Conservation (phyloP, 257 asterid genomes). For the Solanum appendiculatum region DNA sequence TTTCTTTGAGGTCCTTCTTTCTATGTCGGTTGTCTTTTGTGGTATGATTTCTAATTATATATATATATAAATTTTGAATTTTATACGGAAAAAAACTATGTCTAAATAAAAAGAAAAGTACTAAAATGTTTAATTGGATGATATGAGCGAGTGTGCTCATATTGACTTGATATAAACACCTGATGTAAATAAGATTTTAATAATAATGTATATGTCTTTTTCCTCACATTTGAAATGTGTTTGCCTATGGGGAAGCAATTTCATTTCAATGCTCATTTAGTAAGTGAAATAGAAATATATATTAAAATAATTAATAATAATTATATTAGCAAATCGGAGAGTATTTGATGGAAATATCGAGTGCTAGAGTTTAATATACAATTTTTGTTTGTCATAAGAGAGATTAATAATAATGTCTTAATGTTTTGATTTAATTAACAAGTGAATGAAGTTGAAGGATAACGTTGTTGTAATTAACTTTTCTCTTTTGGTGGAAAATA, state of each 20-base stretch:
- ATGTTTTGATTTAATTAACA: background rate
- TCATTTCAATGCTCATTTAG: background rate
- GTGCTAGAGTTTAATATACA: background rate
- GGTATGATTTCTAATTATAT: no score
- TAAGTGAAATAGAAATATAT: background rate
- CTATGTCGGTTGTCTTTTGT: no score
- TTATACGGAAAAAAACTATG: no score
- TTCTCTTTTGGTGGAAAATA: background rate
- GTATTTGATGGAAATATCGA: background rate
- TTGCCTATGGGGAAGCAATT: background rate
- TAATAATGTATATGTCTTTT: background rate
- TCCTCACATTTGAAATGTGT: background rate
- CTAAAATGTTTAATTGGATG: background rate
- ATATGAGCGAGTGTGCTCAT: background rate
- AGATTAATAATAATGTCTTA: background rate
- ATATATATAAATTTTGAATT: no score
- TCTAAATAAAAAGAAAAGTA: no score
- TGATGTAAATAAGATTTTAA: no score
- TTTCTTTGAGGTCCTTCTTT: background rate
- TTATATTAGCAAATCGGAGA: background rate
- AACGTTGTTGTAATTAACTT: background rate
- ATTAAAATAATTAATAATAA: background rate
- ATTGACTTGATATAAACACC: no score
- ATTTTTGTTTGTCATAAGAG: background rate
- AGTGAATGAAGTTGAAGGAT: background rate